Evolutionary conservation across 306 rosid genomes (phyloP).

Genomic region (Carpinus viminea): DNA sequence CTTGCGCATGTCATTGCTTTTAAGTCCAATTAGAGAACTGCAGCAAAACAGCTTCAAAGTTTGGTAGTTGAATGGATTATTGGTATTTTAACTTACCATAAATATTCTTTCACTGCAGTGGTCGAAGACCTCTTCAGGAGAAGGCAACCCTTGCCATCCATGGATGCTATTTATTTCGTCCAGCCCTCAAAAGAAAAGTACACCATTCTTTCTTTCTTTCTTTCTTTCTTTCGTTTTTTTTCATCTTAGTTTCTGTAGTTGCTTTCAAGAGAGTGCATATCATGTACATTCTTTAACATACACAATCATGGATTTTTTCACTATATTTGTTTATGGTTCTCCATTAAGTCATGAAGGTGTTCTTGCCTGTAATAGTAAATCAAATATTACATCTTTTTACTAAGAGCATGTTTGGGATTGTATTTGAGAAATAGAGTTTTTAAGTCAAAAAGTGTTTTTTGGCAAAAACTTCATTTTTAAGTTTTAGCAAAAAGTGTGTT

Average conservation of each 20-base stretch:
- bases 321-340: background rate
- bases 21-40: slow-evolving; percentile 10
- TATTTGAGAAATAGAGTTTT: no score
- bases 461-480: no score
- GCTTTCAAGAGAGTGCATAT: background rate
- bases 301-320: background rate
- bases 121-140: slow-evolving; percentile 95
- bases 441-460: no score
- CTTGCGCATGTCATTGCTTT: slow-evolving; percentile 17
- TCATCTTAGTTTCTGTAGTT: background rate
- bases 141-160: slow-evolving; percentile 91
- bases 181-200: slow-evolving; percentile 96
- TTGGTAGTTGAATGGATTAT: background rate
- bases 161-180: slow-evolving; percentile 89
- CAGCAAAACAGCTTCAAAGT: background rate
- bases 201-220: slow-evolving; percentile 8
- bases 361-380: background rate
- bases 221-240: slow-evolving; percentile 13
- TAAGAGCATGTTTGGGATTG: no score
- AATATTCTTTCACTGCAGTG: slow-evolving; percentile 59
- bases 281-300: background rate
- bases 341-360: background rate
- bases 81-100: slow-evolving; percentile 14
- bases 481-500: no score
- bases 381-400: background rate